These are phyloP conservation scores for Coniochaeta sp. DNA, from an alignment of 2,329 filamentous ascomycete species.

Conservation along the genomic window DNA sequence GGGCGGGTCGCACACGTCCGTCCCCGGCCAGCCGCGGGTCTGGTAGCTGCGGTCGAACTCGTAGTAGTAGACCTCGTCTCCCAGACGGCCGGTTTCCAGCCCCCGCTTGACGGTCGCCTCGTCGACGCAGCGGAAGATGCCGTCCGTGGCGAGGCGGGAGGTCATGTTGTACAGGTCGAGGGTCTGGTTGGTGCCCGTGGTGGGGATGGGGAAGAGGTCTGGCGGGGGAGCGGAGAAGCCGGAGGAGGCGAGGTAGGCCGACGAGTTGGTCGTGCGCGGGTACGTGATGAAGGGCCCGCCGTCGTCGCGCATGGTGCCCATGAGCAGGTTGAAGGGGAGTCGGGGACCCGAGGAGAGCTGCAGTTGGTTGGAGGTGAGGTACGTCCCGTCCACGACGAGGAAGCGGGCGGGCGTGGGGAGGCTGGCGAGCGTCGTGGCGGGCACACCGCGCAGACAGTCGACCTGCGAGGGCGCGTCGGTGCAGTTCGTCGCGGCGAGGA, in stretches of 20 bases:
- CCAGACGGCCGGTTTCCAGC: conserved; percentile 34
- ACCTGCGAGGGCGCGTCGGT: conserved; percentile 40
- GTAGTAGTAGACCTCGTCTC: conserved; percentile 46
- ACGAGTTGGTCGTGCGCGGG: conserved; percentile 26
- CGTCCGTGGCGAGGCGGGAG: conserved; percentile 48
- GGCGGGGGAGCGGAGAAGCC: conserved; percentile 22
- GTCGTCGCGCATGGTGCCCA: conserved; percentile 47
- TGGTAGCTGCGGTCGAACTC: conserved; percentile 51
- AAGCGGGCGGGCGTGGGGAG: conserved; percentile 38
- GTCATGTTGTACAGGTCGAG: conserved; percentile 49
- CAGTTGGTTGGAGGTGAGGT: conserved; percentile 38
- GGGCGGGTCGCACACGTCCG: conserved; percentile 39
- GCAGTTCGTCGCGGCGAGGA: conserved; percentile 46
- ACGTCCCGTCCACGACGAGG: conserved; percentile 51
- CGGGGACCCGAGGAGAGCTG: conserved; percentile 36
- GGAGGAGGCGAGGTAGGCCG: conserved; percentile 23
- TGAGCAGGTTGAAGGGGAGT: conserved; percentile 46
- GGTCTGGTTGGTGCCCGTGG: conserved; percentile 37
- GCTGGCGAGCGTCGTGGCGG: conserved; percentile 30
- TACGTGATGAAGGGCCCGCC: conserved; percentile 46
- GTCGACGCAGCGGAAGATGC: conserved; percentile 51
- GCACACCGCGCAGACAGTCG: conserved; percentile 42
- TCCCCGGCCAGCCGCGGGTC: conserved; percentile 44
- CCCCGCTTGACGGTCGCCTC: conserved; percentile 49
- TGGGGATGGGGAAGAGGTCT: conserved; percentile 41